Evolutionary conservation across 768 basidiomycete species (phyloP).

Genomic region (Amanita muscaria): DNA sequence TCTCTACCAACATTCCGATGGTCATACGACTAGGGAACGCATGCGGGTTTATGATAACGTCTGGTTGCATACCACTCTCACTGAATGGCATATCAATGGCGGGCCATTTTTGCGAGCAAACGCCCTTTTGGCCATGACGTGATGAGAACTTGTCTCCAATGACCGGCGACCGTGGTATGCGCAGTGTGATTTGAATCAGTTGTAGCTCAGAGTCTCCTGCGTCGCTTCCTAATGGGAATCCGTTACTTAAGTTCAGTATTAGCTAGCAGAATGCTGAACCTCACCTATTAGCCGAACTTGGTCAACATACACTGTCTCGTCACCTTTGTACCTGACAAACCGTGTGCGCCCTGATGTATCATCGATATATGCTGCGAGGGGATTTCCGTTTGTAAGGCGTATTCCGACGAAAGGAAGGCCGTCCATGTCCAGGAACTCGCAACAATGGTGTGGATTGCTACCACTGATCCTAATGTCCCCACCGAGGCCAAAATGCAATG

Average conservation of each 20-base stretch:
- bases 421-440: constrained; percentile 62
- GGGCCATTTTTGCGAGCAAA: constrained; percentile 99
- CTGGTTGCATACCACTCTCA: constrained; percentile 98
- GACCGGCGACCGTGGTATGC: constrained; percentile 90
- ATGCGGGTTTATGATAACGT: constrained; percentile 99
- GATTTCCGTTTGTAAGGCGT: constrained; percentile 62
- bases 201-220: constrained; percentile 81
- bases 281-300: constrained; percentile 84
- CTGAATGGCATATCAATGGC: constrained; percentile 97
- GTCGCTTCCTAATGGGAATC: constrained; percentile 55
- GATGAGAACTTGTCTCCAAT: constrained; percentile 99
- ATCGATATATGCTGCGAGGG: constrained; percentile 81
- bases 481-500: constrained; percentile 87
- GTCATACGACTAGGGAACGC: constrained; percentile 99
- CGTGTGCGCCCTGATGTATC: constrained; percentile 76
- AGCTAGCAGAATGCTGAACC: constrained; percentile 11
- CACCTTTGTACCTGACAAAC: constrained; percentile 93
- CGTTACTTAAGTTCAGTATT: constrained; percentile 5
- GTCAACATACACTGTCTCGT: constrained; percentile 85
- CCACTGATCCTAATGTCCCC: constrained; percentile 52
- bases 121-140: constrained; percentile 97
- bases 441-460: constrained; percentile 34
- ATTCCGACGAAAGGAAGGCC: constrained; percentile 79
- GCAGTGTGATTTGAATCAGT: constrained; percentile 87
- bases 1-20: constrained; percentile 99